phyloP scores from a whole-genome alignment of 208 protist genomes.

The Pavlovales sp. region DNA sequence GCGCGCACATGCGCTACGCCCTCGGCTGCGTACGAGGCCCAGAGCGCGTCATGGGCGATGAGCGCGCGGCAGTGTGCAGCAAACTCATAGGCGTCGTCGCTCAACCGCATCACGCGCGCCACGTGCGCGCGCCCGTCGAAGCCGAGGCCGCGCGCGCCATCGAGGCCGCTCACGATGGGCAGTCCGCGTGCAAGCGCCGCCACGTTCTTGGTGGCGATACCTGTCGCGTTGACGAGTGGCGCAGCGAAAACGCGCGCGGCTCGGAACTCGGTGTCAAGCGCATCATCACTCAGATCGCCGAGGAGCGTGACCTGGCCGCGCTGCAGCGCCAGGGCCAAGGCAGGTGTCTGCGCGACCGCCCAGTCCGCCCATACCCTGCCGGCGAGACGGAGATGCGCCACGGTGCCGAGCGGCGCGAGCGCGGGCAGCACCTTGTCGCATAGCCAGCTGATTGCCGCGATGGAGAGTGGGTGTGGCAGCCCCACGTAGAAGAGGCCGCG shows the following conservation, averaged over 20 bases:
- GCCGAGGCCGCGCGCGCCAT: neutral
- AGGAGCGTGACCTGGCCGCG: neutral
- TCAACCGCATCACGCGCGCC: neutral
- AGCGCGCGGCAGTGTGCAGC: neutral
- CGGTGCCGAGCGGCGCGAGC: neutral
- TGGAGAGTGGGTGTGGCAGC: neutral
- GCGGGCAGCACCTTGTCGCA: neutral
- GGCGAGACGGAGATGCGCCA: neutral
- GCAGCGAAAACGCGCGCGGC: neutral
- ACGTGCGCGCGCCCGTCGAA: neutral
- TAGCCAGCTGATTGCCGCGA: neutral
- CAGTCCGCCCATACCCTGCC: neutral
- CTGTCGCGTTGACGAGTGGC: slow-evolving; percentile 1
- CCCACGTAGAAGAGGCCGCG: neutral
- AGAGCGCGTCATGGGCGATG: neutral
- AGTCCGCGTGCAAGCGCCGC: slow-evolving; percentile 10
- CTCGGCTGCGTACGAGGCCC: too few species aligned
- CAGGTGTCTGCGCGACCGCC: neutral
- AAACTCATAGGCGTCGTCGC: neutral
- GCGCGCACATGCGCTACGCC: neutral
- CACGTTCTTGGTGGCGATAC: slow-evolving; percentile 37
- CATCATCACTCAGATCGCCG: neutral
- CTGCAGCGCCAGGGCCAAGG: neutral
- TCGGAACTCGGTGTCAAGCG: neutral
- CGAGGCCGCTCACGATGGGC: neutral